phyloP scores from a whole-genome alignment of 176 grass and related monocot species.

The Lolium multiflorum region DNA sequence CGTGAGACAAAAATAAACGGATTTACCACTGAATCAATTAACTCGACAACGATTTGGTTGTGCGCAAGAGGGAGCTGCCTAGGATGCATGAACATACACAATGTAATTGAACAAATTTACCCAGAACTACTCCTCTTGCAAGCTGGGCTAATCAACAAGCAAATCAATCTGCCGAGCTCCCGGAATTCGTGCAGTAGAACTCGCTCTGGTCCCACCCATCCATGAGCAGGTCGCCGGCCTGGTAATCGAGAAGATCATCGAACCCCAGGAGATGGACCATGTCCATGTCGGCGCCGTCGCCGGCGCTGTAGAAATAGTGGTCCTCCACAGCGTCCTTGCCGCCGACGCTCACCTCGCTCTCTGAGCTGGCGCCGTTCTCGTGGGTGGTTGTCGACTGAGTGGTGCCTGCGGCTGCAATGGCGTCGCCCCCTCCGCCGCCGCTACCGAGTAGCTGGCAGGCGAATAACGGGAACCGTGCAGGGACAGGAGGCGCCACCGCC shows the following conservation, averaged over 20 bases:
- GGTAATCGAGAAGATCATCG: slow-evolving; percentile 40
- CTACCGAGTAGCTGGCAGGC: slow-evolving; percentile 44
- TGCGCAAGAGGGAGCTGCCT: background rate
- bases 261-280: slow-evolving; percentile 32
- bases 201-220: slow-evolving; percentile 42
- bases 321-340: background rate
- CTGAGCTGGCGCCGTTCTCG: slow-evolving; percentile 2
- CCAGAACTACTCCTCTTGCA: background rate
- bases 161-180: slow-evolving; percentile 2
- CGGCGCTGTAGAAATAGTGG: background rate
- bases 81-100: slow-evolving; percentile 8
- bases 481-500: background rate
- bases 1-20: background rate
- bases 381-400: background rate
- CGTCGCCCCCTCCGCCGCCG: background rate
- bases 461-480: slow-evolving; percentile 41
- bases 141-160: background rate
- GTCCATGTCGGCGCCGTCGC: background rate
- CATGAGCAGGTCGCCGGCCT: slow-evolving; percentile 3
- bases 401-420: background rate
- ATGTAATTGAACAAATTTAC: slow-evolving; percentile 8
- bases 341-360: slow-evolving; percentile 45
- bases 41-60: background rate
- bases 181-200: slow-evolving; percentile 5
- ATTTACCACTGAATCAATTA: background rate